These are phyloP conservation scores for Apiotrichum porosum DNA, from an alignment of 1,284 basidiomycete genomes.

Conservation along the genomic window DNA sequence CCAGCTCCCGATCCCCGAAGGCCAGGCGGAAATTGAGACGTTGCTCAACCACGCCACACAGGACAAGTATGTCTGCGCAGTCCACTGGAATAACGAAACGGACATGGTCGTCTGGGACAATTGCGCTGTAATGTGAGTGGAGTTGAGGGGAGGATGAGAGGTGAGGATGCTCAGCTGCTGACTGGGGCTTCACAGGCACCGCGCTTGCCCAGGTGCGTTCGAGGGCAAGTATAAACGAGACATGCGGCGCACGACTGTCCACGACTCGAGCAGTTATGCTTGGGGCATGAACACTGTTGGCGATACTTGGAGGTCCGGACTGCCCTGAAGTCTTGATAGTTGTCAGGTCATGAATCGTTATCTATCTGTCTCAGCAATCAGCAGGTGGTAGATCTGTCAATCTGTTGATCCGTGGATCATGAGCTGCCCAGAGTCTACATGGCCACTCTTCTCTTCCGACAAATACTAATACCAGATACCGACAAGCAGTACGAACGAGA, in stretches of 20 bases:
- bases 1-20: slow-evolving; percentile 11
- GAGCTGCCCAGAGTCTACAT: too few species aligned
- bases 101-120: slow-evolving; percentile 29
- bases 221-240: slow-evolving; percentile 25
- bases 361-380: too few species aligned
- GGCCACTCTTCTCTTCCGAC: too few species aligned
- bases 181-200: slow-evolving; percentile 4
- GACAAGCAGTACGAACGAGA: too few species aligned
- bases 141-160: not conserved
- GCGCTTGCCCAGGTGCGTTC: slow-evolving; percentile 16
- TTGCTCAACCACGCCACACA: slow-evolving; percentile 19
- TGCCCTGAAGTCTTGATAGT: too few species aligned
- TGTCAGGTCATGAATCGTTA: too few species aligned
- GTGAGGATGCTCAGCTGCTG: too few species aligned
- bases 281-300: slow-evolving; percentile 24
- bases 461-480: too few species aligned
- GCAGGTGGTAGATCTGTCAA: too few species aligned
- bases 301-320: slow-evolving; percentile 17
- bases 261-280: slow-evolving; percentile 18
- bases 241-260: slow-evolving; percentile 24
- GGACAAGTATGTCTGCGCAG: slow-evolving; percentile 14
- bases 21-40: slow-evolving; percentile 19
- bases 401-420: too few species aligned
- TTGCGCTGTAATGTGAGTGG: slow-evolving; percentile 3
- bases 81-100: slow-evolving; percentile 16